Evolutionary conservation across 2,329 filamentous ascomycete genomes (phyloP).

Genomic region (Ciborinia camelliae): DNA sequence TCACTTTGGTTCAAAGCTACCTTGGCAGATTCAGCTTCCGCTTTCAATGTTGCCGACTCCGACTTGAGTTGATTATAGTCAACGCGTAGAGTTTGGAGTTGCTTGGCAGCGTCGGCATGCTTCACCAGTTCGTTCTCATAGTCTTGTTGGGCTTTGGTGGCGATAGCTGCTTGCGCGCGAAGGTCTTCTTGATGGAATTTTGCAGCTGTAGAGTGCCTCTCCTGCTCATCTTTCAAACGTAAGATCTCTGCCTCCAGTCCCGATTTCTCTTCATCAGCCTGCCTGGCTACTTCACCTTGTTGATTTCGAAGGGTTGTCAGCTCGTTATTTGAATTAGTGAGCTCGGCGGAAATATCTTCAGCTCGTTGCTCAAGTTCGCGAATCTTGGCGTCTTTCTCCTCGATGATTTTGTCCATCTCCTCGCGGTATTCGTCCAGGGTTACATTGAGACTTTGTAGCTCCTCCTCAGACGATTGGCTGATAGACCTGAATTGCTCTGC

Average conservation of each 20-base stretch:
- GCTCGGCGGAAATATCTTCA: conserved; percentile 78
- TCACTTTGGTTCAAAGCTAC: conserved; percentile 75
- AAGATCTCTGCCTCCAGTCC: conserved; percentile 74
- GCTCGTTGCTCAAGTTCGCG: conserved; percentile 78
- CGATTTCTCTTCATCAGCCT: conserved; percentile 77
- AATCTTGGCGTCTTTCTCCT: conserved; percentile 76
- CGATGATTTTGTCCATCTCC: conserved; percentile 72
- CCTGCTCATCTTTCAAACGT: conserved; percentile 78
- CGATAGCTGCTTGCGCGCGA: conserved; percentile 89
- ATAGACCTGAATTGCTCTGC: conserved; percentile 86
- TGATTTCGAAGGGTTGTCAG: conserved; percentile 75
- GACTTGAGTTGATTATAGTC: conserved; percentile 82
- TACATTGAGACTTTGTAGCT: conserved; percentile 72
- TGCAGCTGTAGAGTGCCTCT: conserved; percentile 73
- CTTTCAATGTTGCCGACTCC: conserved; percentile 68
- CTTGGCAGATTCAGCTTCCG: conserved; percentile 83
- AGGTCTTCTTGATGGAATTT: conserved; percentile 88
- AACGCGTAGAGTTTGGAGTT: conserved; percentile 70
- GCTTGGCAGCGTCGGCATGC: conserved; percentile 91
- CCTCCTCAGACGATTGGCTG: conserved; percentile 82
- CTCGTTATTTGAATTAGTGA: conserved; percentile 77
- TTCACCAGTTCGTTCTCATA: conserved; percentile 94
- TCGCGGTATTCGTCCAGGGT: conserved; percentile 85
- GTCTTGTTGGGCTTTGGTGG: conserved; percentile 86
- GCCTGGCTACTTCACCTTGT: conserved; percentile 69